Evolutionary conservation across 495 filamentous ascomycete species (phyloP).

Genomic region (Xylaria intraflava): DNA sequence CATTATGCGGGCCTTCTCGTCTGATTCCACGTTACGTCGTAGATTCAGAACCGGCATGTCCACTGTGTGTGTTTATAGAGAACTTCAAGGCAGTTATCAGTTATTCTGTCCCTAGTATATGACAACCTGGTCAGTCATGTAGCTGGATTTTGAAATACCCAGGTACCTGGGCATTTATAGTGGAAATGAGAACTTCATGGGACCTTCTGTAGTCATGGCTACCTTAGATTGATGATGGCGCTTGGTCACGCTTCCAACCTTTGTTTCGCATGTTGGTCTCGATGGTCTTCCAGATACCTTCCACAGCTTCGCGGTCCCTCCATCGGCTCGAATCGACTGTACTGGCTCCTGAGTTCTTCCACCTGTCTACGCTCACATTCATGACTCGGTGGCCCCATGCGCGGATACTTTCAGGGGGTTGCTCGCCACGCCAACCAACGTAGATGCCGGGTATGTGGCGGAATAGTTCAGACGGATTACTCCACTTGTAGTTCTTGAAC

Average conservation of each 20-base stretch:
- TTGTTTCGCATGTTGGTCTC: slow-evolving; percentile 80
- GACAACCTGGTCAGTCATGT: background rate
- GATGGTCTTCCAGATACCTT: slow-evolving; percentile 84
- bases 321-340: slow-evolving; percentile 59
- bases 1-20: background rate
- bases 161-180: background rate
- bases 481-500: slow-evolving; percentile 97
- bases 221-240: slow-evolving; percentile 40
- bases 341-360: slow-evolving; percentile 48
- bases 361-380: slow-evolving; percentile 70
- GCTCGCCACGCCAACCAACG: slow-evolving; percentile 86
- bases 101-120: background rate
- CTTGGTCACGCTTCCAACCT: slow-evolving; percentile 72
- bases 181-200: background rate
- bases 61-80: background rate
- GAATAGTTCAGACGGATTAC: slow-evolving; percentile 81
- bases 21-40: background rate
- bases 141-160: background rate
- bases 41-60: background rate
- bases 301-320: slow-evolving; percentile 88
- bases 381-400: slow-evolving; percentile 80
- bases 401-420: slow-evolving; percentile 65
- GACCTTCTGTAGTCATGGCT: background rate
- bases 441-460: slow-evolving; percentile 79
- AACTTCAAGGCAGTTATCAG: background rate